Percentiles rank a stretch among this genome's conserved stretches.
phyloP scores from a whole-genome alignment of 2,329 filamentous ascomycete genomes.

The Metarhizium brunneum region DNA sequence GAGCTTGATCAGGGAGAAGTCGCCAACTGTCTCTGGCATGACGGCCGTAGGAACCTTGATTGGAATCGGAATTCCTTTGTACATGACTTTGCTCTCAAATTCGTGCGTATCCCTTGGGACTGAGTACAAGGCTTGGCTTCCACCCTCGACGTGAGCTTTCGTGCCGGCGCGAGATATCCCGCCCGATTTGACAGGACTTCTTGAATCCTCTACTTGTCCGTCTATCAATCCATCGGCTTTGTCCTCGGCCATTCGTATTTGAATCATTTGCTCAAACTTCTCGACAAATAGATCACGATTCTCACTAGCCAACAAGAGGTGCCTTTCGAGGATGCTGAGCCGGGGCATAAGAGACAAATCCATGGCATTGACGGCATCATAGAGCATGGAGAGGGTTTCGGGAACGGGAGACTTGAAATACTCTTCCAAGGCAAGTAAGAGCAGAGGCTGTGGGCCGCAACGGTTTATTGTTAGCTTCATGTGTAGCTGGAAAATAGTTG shows the following conservation, averaged over 20 bases:
- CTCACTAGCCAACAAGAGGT: conserved; percentile 81
- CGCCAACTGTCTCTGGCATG: conserved; percentile 90
- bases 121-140: conserved; percentile 51
- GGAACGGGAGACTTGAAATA: conserved; percentile 89
- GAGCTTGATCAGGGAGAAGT: conserved; percentile 94
- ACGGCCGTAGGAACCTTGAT: conserved; percentile 93
- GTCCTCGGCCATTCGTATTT: conserved; percentile 66
- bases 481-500: not conserved
- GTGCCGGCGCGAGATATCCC: conserved; percentile 52
- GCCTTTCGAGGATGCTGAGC: conserved; percentile 72
- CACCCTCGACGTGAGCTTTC: conserved; percentile 52
- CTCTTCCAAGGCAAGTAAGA: conserved; percentile 85
- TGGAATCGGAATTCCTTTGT: conserved; percentile 92
- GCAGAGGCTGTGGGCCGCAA: conserved; percentile 53
- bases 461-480: conserved; percentile 8
- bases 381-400: conserved; percentile 80
- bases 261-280: conserved; percentile 92
- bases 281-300: conserved; percentile 95
- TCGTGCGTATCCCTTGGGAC: conserved; percentile 94
- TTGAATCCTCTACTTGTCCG: conserved; percentile 29
- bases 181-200: conserved; percentile 35
- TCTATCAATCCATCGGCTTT: conserved; percentile 33
- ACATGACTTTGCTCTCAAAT: conserved; percentile 90
- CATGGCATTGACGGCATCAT: conserved; percentile 92
- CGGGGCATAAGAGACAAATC: conserved; percentile 88